Evolutionary conservation across 2,329 filamentous ascomycete species (phyloP).

Genomic region (Westerdykella ornata): DNA sequence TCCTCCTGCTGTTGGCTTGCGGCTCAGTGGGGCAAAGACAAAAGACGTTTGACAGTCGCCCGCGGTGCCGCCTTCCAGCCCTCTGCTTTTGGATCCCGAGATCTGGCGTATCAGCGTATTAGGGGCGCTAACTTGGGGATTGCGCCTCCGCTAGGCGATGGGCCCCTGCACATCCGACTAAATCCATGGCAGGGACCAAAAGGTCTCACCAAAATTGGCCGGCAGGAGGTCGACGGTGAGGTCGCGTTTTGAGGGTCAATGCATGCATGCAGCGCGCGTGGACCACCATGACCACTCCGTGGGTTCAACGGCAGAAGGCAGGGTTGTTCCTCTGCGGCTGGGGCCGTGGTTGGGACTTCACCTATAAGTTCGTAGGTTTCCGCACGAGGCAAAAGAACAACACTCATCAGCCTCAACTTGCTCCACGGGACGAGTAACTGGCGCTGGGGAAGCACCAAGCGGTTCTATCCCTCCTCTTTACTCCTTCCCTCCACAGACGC

Average conservation of each 20-base stretch:
- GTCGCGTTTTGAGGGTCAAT: slow-evolving; percentile 7
- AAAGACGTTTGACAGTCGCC: slow-evolving; percentile 12
- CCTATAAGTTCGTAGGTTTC: slow-evolving; percentile 26
- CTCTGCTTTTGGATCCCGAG: slow-evolving; percentile 16
- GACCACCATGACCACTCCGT: slow-evolving; percentile 20
- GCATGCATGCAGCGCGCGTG: slow-evolving; percentile 26
- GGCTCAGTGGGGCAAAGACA: slow-evolving; percentile 19
- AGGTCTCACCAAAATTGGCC: slow-evolving; percentile 26
- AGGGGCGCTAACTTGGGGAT: slow-evolving; percentile 18
- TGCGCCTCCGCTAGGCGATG: slow-evolving; percentile 15
- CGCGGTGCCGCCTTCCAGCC: slow-evolving; percentile 7
- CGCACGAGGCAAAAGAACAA: slow-evolving; percentile 4
- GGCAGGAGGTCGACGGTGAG: slow-evolving; percentile 7
- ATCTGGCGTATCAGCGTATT: slow-evolving; percentile 28
- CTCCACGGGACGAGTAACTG: background rate
- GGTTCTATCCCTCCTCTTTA: background rate
- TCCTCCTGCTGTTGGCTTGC: slow-evolving; percentile 18
- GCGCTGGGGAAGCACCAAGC: background rate
- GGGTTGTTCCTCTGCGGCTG: slow-evolving; percentile 2
- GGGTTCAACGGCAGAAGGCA: slow-evolving; percentile 19
- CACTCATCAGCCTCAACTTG: slow-evolving; percentile 13
- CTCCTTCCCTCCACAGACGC: background rate
- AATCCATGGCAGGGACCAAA: slow-evolving; percentile 14
- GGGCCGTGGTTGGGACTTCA: slow-evolving; percentile 8
- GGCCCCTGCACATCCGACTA: slow-evolving; percentile 22